A percentile compares a stretch with the other conserved stretches of the same genome.
These are phyloP conservation scores for Trichosporon faecale DNA, from an alignment of 1,284 basidiomycete genomes.

Conservation along the genomic window DNA sequence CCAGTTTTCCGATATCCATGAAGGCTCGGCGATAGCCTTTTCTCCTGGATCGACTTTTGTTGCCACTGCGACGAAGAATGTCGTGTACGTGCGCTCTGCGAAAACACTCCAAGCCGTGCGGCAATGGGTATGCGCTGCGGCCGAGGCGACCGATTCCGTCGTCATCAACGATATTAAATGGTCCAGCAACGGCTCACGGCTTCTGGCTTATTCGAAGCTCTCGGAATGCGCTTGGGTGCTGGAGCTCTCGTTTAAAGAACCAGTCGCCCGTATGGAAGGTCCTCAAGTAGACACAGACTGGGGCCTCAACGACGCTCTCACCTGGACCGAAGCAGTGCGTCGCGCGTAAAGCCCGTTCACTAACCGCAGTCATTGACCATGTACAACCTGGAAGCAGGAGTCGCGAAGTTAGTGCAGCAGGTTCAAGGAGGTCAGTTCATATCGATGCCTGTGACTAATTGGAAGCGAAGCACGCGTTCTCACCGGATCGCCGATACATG, in stretches of 20 bases:
- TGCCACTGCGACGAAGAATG: slow-evolving; percentile 36
- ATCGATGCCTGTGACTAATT: slow-evolving; percentile 16
- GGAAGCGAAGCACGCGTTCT: slow-evolving; percentile 67
- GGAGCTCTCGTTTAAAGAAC: slow-evolving; percentile 59
- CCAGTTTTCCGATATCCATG: slow-evolving; percentile 44
- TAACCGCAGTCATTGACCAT: slow-evolving; percentile 70
- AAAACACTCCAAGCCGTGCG: slow-evolving; percentile 43
- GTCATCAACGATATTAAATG: slow-evolving; percentile 70
- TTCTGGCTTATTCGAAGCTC: slow-evolving; percentile 69
- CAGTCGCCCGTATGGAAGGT: slow-evolving; percentile 62
- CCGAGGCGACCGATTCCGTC: slow-evolving; percentile 13
- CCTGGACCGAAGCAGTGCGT: slow-evolving; percentile 81
- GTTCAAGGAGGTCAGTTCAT: slow-evolving; percentile 4
- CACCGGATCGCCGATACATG: slow-evolving; percentile 73
- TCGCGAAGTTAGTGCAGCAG: slow-evolving; percentile 30
- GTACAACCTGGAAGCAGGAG: slow-evolving; percentile 60
- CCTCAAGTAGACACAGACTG: slow-evolving; percentile 75
- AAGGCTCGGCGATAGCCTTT: slow-evolving; percentile 32
- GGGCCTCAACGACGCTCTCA: slow-evolving; percentile 75
- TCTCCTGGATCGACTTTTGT: slow-evolving; percentile 52
- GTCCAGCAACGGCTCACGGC: slow-evolving; percentile 77
- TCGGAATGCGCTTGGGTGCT: slow-evolving; percentile 60
- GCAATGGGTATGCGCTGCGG: slow-evolving; percentile 36
- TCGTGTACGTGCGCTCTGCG: slow-evolving; percentile 45
- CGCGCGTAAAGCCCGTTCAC: background rate